phyloP scores from a whole-genome alignment of 2,329 filamentous ascomycete species.

The Ophiostoma montium region DNA sequence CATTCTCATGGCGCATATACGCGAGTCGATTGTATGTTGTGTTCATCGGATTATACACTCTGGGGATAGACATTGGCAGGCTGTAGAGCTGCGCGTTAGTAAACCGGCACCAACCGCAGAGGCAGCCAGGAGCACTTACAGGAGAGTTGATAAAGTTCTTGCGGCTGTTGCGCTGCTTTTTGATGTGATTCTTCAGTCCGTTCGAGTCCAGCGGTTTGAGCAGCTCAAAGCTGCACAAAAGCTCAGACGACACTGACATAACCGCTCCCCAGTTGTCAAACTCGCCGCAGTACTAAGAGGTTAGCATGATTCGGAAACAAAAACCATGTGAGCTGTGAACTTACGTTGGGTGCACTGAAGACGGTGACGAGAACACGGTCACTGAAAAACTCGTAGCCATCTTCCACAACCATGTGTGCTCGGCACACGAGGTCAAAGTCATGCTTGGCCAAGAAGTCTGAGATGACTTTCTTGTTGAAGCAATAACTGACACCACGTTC shows the following conservation, averaged over 20 bases:
- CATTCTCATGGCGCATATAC: not conserved
- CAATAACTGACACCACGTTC: slow-evolving; percentile 96
- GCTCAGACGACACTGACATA: slow-evolving; percentile 89
- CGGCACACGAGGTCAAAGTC: slow-evolving; percentile 99
- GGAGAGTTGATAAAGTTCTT: slow-evolving; percentile 94
- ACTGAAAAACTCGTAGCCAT: slow-evolving; percentile 99
- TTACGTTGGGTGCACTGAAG: slow-evolving; percentile 94
- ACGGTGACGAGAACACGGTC: slow-evolving; percentile 95
- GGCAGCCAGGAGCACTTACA: slow-evolving; percentile 41
- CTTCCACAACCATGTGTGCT: slow-evolving; percentile 96
- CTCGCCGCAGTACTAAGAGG: slow-evolving; percentile 76
- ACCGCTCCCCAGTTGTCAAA: slow-evolving; percentile 99
- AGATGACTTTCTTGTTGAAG: slow-evolving; percentile 96
- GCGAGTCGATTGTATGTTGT: not conserved
- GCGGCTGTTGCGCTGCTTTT: slow-evolving; percentile 89
- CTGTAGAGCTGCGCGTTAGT: slow-evolving; percentile 19
- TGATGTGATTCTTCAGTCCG: slow-evolving; percentile 95
- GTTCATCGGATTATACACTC: slow-evolving; percentile 29
- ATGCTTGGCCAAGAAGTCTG: slow-evolving; percentile 96
- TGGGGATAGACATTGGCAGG: slow-evolving; percentile 42
- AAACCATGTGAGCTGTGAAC: slow-evolving; percentile 28
- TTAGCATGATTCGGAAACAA: not conserved
- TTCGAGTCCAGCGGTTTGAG: slow-evolving; percentile 93
- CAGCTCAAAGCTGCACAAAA: slow-evolving; percentile 93
- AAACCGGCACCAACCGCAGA: not conserved